phyloP scores from a whole-genome alignment of 164 flowering plant genomes.

The Piper longum region DNA sequence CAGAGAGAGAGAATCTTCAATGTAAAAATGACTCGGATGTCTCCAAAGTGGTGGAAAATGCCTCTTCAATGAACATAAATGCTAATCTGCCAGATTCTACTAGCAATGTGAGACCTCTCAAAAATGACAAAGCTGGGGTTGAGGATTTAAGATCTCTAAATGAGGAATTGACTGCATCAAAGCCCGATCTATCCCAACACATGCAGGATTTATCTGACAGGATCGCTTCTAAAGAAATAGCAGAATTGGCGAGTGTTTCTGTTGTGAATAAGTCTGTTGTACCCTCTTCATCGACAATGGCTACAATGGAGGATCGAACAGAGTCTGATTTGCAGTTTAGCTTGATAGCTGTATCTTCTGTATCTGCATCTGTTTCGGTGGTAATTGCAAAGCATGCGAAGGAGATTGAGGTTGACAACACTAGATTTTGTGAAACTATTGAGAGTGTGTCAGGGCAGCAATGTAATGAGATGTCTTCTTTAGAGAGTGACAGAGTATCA shows the following conservation, averaged over 20 bases:
- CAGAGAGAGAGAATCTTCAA: too few relatives aligned
- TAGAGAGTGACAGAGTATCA: not conserved
- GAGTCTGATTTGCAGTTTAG: not conserved
- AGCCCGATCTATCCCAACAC: not conserved
- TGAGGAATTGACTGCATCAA: not conserved
- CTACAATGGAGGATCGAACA: not conserved
- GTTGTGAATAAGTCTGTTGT: not conserved
- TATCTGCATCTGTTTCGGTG: not conserved
- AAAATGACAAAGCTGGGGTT: not conserved
- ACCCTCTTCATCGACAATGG: not conserved
- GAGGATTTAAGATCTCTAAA: not conserved
- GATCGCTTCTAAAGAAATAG: not conserved
- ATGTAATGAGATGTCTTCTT: not conserved
- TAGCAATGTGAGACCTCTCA: not conserved
- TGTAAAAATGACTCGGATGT: not conserved
- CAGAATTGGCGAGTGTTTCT: not conserved
- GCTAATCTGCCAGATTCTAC: not conserved
- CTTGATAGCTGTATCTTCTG: not conserved
- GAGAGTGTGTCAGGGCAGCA: not conserved
- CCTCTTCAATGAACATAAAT: not conserved
- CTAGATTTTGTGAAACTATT: not conserved
- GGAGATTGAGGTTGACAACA: not conserved
- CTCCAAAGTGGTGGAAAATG: not conserved
- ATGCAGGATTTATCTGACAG: not conserved
- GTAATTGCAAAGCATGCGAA: too few relatives aligned